phyloP scores from a whole-genome alignment of 1,284 basidiomycete species.

The Cryptococcus wingfieldii region DNA sequence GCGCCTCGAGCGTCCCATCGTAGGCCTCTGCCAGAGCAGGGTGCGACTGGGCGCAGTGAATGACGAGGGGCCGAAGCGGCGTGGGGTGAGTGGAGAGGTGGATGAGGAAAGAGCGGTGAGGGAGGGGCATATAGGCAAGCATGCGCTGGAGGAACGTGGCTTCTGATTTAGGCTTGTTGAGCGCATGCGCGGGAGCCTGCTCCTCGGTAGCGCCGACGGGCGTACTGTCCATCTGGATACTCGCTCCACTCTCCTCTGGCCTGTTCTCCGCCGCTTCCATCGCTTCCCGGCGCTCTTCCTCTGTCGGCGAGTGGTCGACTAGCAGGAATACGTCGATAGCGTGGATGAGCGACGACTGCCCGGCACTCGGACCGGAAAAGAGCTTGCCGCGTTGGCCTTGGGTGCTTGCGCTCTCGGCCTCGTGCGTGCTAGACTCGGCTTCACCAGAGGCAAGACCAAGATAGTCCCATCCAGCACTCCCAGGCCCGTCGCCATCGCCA shows the following conservation, averaged over 20 bases:
- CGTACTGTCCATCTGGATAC: slow-evolving; percentile 7
- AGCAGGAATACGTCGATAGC: slow-evolving; percentile 86
- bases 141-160: slow-evolving; percentile 69
- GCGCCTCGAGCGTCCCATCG: slow-evolving; percentile 64
- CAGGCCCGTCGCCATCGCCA: slow-evolving; percentile 62
- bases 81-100: slow-evolving; percentile 67
- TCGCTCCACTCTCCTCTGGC: neutral
- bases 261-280: slow-evolving; percentile 1
- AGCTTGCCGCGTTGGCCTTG: slow-evolving; percentile 48
- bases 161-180: slow-evolving; percentile 23
- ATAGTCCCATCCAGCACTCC: slow-evolving; percentile 70
- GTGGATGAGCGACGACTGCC: slow-evolving; percentile 84
- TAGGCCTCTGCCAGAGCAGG: slow-evolving; percentile 60
- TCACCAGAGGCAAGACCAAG: slow-evolving; percentile 66
- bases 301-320: slow-evolving; percentile 59
- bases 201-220: slow-evolving; percentile 3
- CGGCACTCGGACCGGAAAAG: slow-evolving; percentile 83
- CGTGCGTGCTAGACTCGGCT: slow-evolving; percentile 17
- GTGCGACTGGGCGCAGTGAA: slow-evolving; percentile 34
- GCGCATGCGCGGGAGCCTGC: neutral
- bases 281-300: slow-evolving; percentile 19
- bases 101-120: slow-evolving; percentile 80
- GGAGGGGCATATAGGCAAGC: slow-evolving; percentile 84
- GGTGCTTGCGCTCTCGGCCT: slow-evolving; percentile 11
- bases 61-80: slow-evolving; percentile 53